Percentiles rank a stretch among this genome's conserved stretches.
Evolutionary conservation across 2,329 filamentous ascomycete genomes (phyloP).

Genomic region (Trichoderma gracile): DNA sequence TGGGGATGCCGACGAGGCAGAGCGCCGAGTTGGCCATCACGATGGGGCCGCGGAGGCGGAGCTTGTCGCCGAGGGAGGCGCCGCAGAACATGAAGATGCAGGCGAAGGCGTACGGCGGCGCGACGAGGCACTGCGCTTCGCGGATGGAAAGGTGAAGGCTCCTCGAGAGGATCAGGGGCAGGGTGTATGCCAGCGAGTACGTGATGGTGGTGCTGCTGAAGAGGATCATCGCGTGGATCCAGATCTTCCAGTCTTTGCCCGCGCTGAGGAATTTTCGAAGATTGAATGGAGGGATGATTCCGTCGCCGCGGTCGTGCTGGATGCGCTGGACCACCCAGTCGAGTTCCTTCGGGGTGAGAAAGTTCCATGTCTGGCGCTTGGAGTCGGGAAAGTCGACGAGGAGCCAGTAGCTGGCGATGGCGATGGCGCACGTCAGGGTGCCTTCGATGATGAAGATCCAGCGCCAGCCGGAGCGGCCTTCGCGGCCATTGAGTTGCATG

Average conservation of each 20-base stretch:
- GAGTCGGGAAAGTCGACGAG: conserved; percentile 66
- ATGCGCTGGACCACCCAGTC: conserved; percentile 57
- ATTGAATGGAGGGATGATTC: conserved; percentile 54
- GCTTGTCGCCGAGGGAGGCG: conserved; percentile 67
- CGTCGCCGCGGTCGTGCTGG: conserved; percentile 59
- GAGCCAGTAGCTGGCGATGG: conserved; percentile 53
- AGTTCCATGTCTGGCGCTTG: conserved; percentile 51
- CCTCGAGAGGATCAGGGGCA: conserved; percentile 69
- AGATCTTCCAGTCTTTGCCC: conserved; percentile 58
- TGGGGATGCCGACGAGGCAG: conserved; percentile 66
- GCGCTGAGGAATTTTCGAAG: conserved; percentile 49
- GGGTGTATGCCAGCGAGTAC: conserved; percentile 77
- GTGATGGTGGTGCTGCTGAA: conserved; percentile 69
- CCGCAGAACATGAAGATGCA: conserved; percentile 61
- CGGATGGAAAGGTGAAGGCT: conserved; percentile 66
- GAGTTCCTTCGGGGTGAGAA: conserved; percentile 54
- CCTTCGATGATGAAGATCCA: conserved; percentile 66
- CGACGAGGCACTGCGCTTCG: conserved; percentile 67
- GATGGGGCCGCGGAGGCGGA: conserved; percentile 64
- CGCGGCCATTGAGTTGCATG: conserved; percentile 62
- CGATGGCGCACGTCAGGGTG: conserved; percentile 55
- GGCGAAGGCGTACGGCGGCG: conserved; percentile 67
- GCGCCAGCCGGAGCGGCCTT: conserved; percentile 59
- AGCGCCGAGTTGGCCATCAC: conserved; percentile 66
- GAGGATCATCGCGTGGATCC: conserved; percentile 62